Conservation (phyloP, 495 filamentous ascomycete species). For the Aspergillus wentii region DNA sequence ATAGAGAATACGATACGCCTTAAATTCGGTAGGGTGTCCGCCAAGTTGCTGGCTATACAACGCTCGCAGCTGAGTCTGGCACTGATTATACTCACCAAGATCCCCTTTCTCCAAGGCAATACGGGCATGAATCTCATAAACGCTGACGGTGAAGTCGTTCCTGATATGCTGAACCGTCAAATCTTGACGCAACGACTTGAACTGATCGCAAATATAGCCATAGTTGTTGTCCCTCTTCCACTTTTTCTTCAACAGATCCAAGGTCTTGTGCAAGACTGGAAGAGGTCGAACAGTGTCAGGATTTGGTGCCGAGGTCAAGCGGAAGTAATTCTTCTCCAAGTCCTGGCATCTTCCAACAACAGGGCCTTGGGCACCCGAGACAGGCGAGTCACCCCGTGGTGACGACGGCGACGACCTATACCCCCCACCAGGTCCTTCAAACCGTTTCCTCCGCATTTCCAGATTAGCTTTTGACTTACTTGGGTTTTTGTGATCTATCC, state of each 20-base stretch:
- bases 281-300: slow-evolving; percentile 85
- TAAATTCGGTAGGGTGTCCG: slow-evolving; percentile 92
- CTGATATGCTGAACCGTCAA: slow-evolving; percentile 96
- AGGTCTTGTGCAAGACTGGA: slow-evolving; percentile 69
- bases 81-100: slow-evolving; percentile 99
- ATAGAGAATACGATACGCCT: slow-evolving; percentile 99
- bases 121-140: slow-evolving; percentile 96
- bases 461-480: slow-evolving; percentile 88
- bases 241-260: slow-evolving; percentile 87
- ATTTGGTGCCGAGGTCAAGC: slow-evolving; percentile 83
- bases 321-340: slow-evolving; percentile 93
- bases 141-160: slow-evolving; percentile 88
- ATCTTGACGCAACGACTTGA: slow-evolving; percentile 97
- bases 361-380: slow-evolving; percentile 60
- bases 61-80: slow-evolving; percentile 91
- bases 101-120: slow-evolving; percentile 98
- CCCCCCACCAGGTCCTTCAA: slow-evolving; percentile 60
- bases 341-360: slow-evolving; percentile 78
- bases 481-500: slow-evolving; percentile 43
- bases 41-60: slow-evolving; percentile 82
- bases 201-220: slow-evolving; percentile 96
- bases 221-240: slow-evolving; percentile 95
- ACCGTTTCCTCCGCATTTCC: slow-evolving; percentile 85
- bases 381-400: slow-evolving; percentile 54
- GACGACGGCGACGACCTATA: slow-evolving; percentile 37